A percentile compares a stretch with the other conserved stretches of the same genome.
Conservation (phyloP, 2,329 filamentous ascomycete species). For the Claviceps pusilla region DNA sequence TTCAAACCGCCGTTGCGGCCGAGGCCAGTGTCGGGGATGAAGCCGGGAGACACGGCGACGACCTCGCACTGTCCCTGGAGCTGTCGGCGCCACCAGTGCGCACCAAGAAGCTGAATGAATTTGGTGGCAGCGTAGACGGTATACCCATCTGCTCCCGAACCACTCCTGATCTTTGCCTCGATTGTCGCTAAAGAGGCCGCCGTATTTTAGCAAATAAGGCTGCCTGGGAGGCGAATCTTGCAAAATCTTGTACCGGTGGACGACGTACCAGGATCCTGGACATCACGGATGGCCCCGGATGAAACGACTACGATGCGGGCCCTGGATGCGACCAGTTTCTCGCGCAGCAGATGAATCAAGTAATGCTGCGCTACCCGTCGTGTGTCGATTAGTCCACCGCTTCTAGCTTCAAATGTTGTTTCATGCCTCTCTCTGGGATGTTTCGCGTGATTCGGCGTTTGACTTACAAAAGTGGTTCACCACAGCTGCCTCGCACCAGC, state of each 20-base stretch:
- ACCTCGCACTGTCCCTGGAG: conserved; percentile 28
- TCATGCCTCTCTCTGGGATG: neutral
- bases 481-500: conserved; percentile 34
- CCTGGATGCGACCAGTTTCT: conserved; percentile 31
- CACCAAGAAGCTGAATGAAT: conserved; percentile 34
- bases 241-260: too few species aligned
- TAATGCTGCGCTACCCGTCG: conserved; percentile 34
- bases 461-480: conserved; percentile 37
- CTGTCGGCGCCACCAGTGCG: conserved; percentile 42
- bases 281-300: conserved; percentile 29
- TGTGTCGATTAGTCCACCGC: neutral
- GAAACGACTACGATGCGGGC: conserved; percentile 36
- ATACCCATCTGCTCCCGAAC: conserved; percentile 17
- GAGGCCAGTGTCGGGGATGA: conserved; percentile 34
- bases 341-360: conserved; percentile 31
- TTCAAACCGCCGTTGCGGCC: conserved; percentile 16
- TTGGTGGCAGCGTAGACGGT: conserved; percentile 30
- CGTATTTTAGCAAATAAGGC: conserved; percentile 1
- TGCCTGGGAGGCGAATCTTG: too few species aligned
- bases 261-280: conserved; percentile 23
- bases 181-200: conserved; percentile 15
- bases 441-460: neutral
- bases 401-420: neutral
- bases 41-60: conserved; percentile 37
- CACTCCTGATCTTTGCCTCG: conserved; percentile 24